Evolutionary conservation across 305 asterid genomes (phyloP), one percentile per base, ranked within the genome.

Genomic region (Fraxinus nigra): DNA sequence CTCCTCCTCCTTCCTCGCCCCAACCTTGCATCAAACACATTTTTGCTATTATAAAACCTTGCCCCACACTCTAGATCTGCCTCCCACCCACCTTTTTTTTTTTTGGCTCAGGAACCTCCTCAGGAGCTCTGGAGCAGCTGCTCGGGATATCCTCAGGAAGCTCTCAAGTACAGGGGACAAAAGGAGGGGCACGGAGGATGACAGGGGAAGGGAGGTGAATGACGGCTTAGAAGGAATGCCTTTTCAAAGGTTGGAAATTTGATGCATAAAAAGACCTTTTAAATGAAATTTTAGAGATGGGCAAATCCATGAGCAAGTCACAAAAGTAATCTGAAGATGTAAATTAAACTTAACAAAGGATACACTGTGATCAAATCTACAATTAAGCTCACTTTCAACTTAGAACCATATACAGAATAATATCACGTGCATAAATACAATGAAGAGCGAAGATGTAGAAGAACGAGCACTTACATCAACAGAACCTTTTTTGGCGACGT

Each of bases 401-500:
- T 75, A 63, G 35, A 76, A 51, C 34, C 37, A 73, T n/a, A 73
- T 73, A 77, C 76, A 69, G 76, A 84, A 78, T 24, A 22, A 54
- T 61, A 78, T 32, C 69, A 54, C 14, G 11, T 6, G 11, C 10
- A 22, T 35, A 48, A 48, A 48, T 48, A 14, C 20, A 16, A 48
- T 22, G 38, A 35, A 33, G 48, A 77, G 59, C 77, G 20, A 24
- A 46, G 74, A 37, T 33, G 30, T 4, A 26, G 37, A 3, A 59
- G 46, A 3, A 33, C 2, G 63, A 77, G 5, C 59, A 83, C 93
- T 92, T 89, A 95, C 99, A 84, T 94, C 99, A 82, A 95, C 91
- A 16, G 98, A 93, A 69, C 97, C 97, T 82, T 95, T 95, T 87
- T 95, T 95, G 75, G 97, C 99, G 24, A 95, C 96, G 85, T 82